Base-by-base conservation (phyloP, 2,329 filamentous ascomycete species). In the Cladophialophora exuberans region DNA sequence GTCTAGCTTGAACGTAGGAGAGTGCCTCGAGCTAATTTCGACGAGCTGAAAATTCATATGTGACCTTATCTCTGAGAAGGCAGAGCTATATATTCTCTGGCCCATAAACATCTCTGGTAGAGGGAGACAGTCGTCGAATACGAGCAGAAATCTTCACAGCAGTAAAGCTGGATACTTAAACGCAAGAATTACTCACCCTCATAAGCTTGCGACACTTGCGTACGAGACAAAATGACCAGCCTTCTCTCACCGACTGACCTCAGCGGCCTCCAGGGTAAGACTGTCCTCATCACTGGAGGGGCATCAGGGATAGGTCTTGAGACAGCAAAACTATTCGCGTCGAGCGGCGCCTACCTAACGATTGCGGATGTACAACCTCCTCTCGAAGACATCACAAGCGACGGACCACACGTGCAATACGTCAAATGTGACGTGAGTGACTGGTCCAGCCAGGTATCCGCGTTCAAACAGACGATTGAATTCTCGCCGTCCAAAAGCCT, bases 221-320 rank as follows among this genome's bases (percentile, higher is more conserved):
- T n/a, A n/a, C n/a, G n/a, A n/a, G n/a, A n/a, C 11, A 28, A 0
- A 22, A 50, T 50, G 47, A 50, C 47, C 11, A 42, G 47, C 47
- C 26, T 31, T 17, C 50, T 53, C 25, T 4, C 50, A 11, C 52
- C 41, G 1, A 25, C 42, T 28, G 45, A 56, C 22, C 51, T 52
- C 11, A 28, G 33, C 3, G 45, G 20, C 6, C 53, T 67, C 25
- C 52, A 56, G 65, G 72, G 68, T 67, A 76, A 76, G 66, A 64
- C 76, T n/a, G 70, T 77, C 47, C 71, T 78, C 56, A 68, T 78
- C 13, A 77, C 75, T 3, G 75, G 75, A 57, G 75, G 74, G 28
- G 74, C 74, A 3, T 76, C 61, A 17, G 65, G 65, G 2, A 60
- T 67, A 13, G 65, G 65, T 6, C 60, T 62, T 17, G 59, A 58